Evolutionary conservation across 73 alveolate species (phyloP).

Genomic region (Urostyla sp.): DNA sequence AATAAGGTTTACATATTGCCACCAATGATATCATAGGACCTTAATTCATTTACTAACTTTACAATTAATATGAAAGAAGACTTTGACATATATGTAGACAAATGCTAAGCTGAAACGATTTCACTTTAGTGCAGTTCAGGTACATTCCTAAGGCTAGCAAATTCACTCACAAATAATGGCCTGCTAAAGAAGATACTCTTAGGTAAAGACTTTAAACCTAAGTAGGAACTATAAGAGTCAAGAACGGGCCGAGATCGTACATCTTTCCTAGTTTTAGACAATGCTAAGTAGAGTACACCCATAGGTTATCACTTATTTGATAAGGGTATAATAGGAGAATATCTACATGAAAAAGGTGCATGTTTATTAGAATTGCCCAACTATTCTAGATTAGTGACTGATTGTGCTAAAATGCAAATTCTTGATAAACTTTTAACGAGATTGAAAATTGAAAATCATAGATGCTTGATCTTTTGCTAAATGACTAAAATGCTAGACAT

Average conservation of each 20-base stretch:
- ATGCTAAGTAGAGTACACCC: background rate
- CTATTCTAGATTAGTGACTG: conserved; percentile 82
- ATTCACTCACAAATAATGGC: background rate
- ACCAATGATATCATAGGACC: conserved; percentile 33
- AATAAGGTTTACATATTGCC: conserved; percentile 8
- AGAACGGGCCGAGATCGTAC: conserved; percentile 22
- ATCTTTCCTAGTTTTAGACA: conserved; percentile 1
- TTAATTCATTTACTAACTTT: conserved; percentile 2
- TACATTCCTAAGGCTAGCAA: conserved; percentile 7
- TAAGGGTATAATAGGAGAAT: conserved; percentile 48
- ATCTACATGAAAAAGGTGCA: conserved; percentile 75
- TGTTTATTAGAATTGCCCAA: conserved; percentile 86
- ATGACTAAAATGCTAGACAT: conserved; percentile 99
- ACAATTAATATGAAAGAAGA: conserved; percentile 3
- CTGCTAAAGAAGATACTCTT: conserved; percentile 36
- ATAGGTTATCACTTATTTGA: conserved; percentile 27
- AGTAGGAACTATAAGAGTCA: conserved; percentile 3
- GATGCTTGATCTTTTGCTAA: conserved; percentile 95
- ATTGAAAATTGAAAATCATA: conserved; percentile 82
- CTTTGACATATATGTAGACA: background rate
- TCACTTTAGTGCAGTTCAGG: conserved; percentile 15
- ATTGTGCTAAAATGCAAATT: conserved; percentile 87
- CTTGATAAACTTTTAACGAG: conserved; percentile 88
- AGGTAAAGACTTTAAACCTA: conserved; percentile 35
- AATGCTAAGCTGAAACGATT: conserved; percentile 28